Evolutionary conservation across 2,329 filamentous ascomycete species (phyloP), one percentile per base, ranked within the genome.

Genomic region (Chalaropsis thielavioides): DNA sequence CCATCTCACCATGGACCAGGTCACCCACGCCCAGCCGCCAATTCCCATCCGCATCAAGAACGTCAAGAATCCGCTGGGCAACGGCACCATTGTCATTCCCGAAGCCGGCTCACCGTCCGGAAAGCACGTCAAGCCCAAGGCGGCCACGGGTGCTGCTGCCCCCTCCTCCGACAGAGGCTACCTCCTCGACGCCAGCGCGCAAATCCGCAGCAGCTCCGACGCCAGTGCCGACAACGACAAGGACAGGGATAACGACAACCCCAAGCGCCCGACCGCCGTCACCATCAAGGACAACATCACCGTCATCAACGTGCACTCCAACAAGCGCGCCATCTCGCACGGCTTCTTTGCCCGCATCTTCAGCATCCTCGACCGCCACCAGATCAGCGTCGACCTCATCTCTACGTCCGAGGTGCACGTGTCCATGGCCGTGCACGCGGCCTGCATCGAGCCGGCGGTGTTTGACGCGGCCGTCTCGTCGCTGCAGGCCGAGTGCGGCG

Each of bases 231-330:
- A 46, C 5, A 15, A 31, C 22, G 10, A 17, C 7, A n/a, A 11
- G 71, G 76, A 80, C 75, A n/a, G n/a, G n/a, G n/a, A n/a, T n/a
- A 75, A 71, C 80, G 81, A 80, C 71, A 83, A 82, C 65, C 87
- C 87, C 15, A 90, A 88, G 76, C 80, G 88, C 49, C 89, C 89
- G 27, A 94, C 89, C 1, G 89, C 94, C 6, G 92, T 99, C 19
- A 99, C 94, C 13, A 95, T 96, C 78, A 99, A 99, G 79, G 89
- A 94, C 76, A 88, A 91, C 73, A 97, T 99, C 73, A 87, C 92
- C 59, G 91, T 99, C 69, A 90, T 99, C 72, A 99, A 99, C 76
- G 90, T 99, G 58, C 92, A 97, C 80, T 95, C 90, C 64, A 97
- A 99, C 79, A 95, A 95, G 78, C 87, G 92, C 69, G 95, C 92